Evolutionary conservation across 129 eudicot genomes (phyloP), one percentile per base, ranked within the genome.

Genomic region (Saposhnikovia divaricata): DNA sequence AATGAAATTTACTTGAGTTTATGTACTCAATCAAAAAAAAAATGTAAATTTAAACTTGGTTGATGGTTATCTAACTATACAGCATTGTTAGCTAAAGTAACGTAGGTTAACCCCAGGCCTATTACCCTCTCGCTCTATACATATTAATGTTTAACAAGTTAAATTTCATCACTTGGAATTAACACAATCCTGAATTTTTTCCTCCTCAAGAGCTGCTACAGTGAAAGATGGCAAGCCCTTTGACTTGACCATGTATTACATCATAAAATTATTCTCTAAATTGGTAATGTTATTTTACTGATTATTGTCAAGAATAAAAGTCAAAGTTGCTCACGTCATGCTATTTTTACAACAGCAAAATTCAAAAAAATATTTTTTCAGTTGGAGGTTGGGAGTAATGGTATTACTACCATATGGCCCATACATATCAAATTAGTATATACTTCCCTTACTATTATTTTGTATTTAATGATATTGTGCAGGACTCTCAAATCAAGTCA

Each of bases 401-500:
- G 34, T 59, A n/a, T n/a, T n/a, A 61, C 69, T 61, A 31, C 69
- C 37, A 61, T 61, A 51, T 51, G 59, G n/a, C 2, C 21, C 2
- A 0, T 51, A 61, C 25, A 3, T 61, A 31, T 68, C 23, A 68
- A 4, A 31, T 28, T 40, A 72, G 16, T 19, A 73, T 44, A n/a
- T 23, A n/a, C 15, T 40, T 23, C 47, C 4, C 19, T 73, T n/a
- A 7, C 7, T 28, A 10, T 1, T 21, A 6, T 74, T 27, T 65
- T 83, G 71, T 57, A 42, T 43, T n/a, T 25, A 10, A n/a, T 66
- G 61, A 69, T 51, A 11, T 37, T 43, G 37, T 73, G 14, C 86
- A 95, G 97, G 89, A 89, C 76, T 96, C 96, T n/a, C 95, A 87
- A 84, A 85, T 71, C 83, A 95, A 90, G 80, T 87, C 89, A 37